Base-by-base conservation (phyloP, 768 basidiomycete genomes). In the Galerina marginata region DNA sequence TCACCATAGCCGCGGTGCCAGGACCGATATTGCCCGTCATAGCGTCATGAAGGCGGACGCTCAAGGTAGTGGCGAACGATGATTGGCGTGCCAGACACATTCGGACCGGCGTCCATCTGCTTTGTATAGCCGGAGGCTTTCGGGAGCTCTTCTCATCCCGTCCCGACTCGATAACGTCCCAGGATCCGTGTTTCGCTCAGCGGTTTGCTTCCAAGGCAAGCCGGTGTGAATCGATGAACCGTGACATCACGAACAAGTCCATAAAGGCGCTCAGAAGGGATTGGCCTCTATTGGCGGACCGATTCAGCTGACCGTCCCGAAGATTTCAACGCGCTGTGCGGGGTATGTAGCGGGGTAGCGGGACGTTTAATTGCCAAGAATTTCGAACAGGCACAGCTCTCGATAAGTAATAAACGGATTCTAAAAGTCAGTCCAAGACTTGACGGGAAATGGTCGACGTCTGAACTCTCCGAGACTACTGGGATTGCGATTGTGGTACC, bases 391-490 rank as follows among this genome's bases (percentile, higher is more conserved):
- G 20, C 20, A 20, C 20, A 20, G 20, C 20, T 20, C 20, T 20
- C 20, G 20, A 20, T 20, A 20, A 20, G 20, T 20, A 20, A 20
- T 20, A 20, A 20, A 20, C 20, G 20, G 20, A 20, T 20, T 20
- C 20, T 20, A 20, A 37, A 50, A 9, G 33, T 50, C 20, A 39
- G 26, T 52, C 51, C 37, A 52, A 39, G 11, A 23, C 37, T 52
- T 37, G 37, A 52, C 38, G 12, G 51, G 51, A 52, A 14, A 39
- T 39, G 20, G 2, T 40, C 16, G 40, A 39, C 20, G 20, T 20
- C 20, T 20, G 51, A 52, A 52, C 51, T 52, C 51, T 52, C 51
- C 51, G 51, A 16, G 37, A 38, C 37, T 39, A 52, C 38, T 52
- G 51, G 51, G 51, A 52, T 52, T 52, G 14, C 37, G 51, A 52